These are phyloP conservation scores for Backusella macrospora DNA, from an alignment of 192 early-diverging fungal species.

Conservation along the genomic window DNA sequence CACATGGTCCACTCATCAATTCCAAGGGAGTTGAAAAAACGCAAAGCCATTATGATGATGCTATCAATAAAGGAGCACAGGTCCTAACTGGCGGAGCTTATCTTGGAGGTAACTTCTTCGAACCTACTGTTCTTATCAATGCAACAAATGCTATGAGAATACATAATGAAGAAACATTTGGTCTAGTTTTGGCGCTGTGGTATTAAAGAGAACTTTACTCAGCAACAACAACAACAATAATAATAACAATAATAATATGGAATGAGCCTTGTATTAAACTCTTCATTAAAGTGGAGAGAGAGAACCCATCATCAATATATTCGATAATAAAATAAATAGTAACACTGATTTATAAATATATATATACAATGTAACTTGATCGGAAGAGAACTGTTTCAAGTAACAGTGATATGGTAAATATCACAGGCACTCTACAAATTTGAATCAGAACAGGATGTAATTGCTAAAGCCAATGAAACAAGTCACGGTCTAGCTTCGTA, in stretches of 20 bases:
- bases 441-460: conserved; percentile 75
- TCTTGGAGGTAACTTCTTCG: conserved; percentile 71
- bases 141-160: conserved; percentile 72
- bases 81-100: conserved; percentile 66
- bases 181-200: conserved; percentile 86
- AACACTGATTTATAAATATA: too few relatives aligned
- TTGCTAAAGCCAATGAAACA: conserved; percentile 73
- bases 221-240: too few relatives aligned
- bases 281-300: too few relatives aligned
- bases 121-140: conserved; percentile 79
- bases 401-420: too few relatives aligned
- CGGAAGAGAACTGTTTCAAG: too few relatives aligned
- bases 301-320: too few relatives aligned
- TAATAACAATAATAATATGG: too few relatives aligned
- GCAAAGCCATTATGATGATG: conserved; percentile 67
- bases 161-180: conserved; percentile 85
- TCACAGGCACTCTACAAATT: conserved; percentile 78
- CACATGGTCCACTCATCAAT: conserved; percentile 85
- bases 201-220: too few relatives aligned
- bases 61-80: conserved; percentile 72
- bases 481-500: conserved; percentile 80
- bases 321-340: too few relatives aligned
- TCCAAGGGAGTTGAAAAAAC: conserved; percentile 70
- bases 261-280: too few relatives aligned
- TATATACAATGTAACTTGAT: too few relatives aligned